Evolutionary conservation across 2,329 filamentous ascomycete species (phyloP), one percentile per base, ranked within the genome.

Genomic region (Ophiostoma ulmi): DNA sequence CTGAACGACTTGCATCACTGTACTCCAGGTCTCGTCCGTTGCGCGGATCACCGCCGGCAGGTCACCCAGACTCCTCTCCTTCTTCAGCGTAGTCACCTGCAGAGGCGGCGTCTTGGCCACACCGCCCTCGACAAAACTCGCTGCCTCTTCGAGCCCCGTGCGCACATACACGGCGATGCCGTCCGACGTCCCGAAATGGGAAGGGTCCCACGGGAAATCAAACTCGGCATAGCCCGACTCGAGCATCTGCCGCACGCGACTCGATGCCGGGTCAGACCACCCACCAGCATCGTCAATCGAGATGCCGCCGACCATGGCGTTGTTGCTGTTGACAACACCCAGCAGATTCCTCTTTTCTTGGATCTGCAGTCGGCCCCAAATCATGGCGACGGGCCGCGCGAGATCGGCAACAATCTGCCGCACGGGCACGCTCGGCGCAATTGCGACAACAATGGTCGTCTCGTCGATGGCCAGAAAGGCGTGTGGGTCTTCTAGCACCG

Each of bases 381-480:
- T 75, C 70, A 80, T 76, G 0, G 75, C 75, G 2, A 73, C 76
- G 1, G 79, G 79, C 1, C 77, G 75, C 1, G 77, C 76, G 13
- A 80, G 72, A 63, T 80, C 78, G 64, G 76, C 74, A 7, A 79
- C 72, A 48, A 80, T 76, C 70, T 80, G 77, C 65, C 75, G 75
- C 4, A 80, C 74, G 3, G 78, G 77, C 4, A 77, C 72, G 35
- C 75, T 74, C 1, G 77, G 74, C 14, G 39, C 39, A 26, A 79
- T 70, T 4, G 76, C 74, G 22, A 80, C 67, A 10, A 80, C 74
- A 5, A 79, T 63, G 26, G 69, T 77, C 7, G 70, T 66, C 8
- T 77, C 75, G 71, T 79, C 77, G 1, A 79, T 73, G 52, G 76
- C 75, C 0, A 80, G 70, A 65, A 80, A 80, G 0, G 71, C 78